These are phyloP conservation scores for Pythium pectinolyticum DNA, from an alignment of 352 stramenopile species.

Conservation along the genomic window DNA sequence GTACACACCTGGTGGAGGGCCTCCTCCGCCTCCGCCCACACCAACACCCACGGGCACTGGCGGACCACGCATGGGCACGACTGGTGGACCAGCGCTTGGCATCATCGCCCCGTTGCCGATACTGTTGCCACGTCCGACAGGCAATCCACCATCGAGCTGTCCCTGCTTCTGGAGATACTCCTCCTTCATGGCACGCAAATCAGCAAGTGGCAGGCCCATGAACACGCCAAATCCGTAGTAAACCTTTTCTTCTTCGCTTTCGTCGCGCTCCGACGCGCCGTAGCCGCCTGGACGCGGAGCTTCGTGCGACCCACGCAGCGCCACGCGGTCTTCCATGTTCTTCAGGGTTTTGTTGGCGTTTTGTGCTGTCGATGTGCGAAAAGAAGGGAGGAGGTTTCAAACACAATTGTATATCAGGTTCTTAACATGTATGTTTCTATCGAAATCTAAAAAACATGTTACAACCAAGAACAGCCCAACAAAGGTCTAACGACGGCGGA, in stretches of 20 bases:
- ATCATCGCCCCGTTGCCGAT: background rate
- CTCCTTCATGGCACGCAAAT: constrained; percentile 84
- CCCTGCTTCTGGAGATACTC: constrained; percentile 62
- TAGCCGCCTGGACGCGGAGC: constrained; percentile 4
- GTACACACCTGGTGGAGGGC: constrained; percentile 17
- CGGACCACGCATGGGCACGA: constrained; percentile 6
- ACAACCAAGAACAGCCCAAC: background rate
- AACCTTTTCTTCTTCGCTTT: constrained; percentile 81
- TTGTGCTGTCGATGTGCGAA: background rate
- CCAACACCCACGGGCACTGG: background rate
- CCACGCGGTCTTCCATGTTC: constrained; percentile 47
- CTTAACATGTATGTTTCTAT: no score
- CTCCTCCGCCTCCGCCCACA: background rate
- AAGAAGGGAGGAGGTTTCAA: no score
- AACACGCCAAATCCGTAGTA: constrained; percentile 90
- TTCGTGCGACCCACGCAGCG: constrained; percentile 20
- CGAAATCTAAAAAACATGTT: constrained; percentile 3
- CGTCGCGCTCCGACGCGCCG: constrained; percentile 34
- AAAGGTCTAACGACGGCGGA: constrained; percentile 44
- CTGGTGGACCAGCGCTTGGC: background rate
- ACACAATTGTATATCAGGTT: no score
- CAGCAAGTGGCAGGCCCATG: constrained; percentile 81
- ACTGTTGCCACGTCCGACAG: constrained; percentile 5
- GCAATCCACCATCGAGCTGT: background rate
- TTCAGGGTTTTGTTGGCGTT: no score